A percentile compares a stretch with the other conserved stretches of the same genome.
These are phyloP conservation scores for Pichia nanzhaoensis DNA, from an alignment of 805 yeast genomes.

Conservation along the genomic window DNA sequence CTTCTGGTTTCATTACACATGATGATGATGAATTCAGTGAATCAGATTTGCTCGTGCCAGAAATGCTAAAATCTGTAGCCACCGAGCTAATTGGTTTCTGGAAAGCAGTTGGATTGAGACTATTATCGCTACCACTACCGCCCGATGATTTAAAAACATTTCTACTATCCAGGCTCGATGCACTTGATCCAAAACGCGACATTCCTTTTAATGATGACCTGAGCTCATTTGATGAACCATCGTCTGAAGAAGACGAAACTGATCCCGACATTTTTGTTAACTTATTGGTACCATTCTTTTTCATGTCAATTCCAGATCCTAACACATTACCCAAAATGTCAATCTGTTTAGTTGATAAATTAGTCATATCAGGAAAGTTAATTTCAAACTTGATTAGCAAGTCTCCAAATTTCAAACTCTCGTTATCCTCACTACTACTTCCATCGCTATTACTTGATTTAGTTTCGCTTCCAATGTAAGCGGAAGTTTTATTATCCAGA, in stretches of 20 bases:
- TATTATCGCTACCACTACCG: not conserved
- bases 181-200: not conserved
- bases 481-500: not conserved
- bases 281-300: not conserved
- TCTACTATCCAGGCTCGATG: not conserved
- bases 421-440: constrained; percentile 4
- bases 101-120: not conserved
- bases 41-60: too few species aligned
- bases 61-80: too few species aligned
- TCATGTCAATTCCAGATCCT: constrained; percentile 12
- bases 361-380: constrained; percentile 44
- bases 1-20: not conserved
- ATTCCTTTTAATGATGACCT: constrained; percentile 1
- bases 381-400: constrained; percentile 53
- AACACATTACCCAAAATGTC: constrained; percentile 17
- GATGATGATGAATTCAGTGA: not conserved
- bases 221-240: constrained; percentile 1
- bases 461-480: not conserved
- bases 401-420: constrained; percentile 38
- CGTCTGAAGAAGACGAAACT: constrained; percentile 1
- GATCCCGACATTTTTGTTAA: not conserved
- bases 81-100: not conserved
- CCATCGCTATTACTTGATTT: not conserved
- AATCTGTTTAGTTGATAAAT: constrained; percentile 34
- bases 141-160: not conserved